Conservation (phyloP, 1,139 yeast species). For the Yamadazyma buinensis region DNA sequence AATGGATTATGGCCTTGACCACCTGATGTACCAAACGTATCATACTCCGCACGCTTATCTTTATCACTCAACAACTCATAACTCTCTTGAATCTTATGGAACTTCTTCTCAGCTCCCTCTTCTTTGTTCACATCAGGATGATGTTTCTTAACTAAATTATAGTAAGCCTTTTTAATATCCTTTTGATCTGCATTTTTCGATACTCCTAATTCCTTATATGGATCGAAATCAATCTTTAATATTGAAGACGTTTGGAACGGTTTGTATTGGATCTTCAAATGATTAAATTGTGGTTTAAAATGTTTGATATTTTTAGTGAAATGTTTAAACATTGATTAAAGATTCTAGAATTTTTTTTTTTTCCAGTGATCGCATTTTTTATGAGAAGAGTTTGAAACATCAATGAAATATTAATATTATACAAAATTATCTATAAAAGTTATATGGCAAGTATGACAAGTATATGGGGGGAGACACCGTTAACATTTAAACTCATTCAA, state of each 20-base stretch:
- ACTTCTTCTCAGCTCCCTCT: slow-evolving; percentile 78
- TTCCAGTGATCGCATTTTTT: not conserved
- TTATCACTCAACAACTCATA: slow-evolving; percentile 90
- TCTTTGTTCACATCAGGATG: slow-evolving; percentile 98
- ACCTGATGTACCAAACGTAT: slow-evolving; percentile 75
- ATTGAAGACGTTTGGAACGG: slow-evolving; percentile 28
- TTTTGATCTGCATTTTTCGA: slow-evolving; percentile 66
- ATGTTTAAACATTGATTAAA: slow-evolving; percentile 2
- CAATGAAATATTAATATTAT: too few species aligned
- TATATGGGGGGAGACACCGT: too few species aligned
- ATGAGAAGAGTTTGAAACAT: too few species aligned
- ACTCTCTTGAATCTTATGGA: slow-evolving; percentile 91
- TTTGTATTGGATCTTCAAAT: too few species aligned
- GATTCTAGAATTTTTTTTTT: slow-evolving; percentile 1
- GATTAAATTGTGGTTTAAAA: not conserved
- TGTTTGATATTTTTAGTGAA: not conserved
- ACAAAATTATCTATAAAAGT: too few species aligned
- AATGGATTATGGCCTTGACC: slow-evolving; percentile 57
- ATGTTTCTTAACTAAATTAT: slow-evolving; percentile 84
- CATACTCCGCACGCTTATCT: slow-evolving; percentile 82
- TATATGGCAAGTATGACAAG: too few species aligned
- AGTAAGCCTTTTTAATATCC: slow-evolving; percentile 91
- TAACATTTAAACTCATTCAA: slow-evolving; percentile 40
- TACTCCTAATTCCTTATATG: slow-evolving; percentile 81
- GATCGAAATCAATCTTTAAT: slow-evolving; percentile 51